Evolutionary conservation across 2,329 filamentous ascomycete species (phyloP).

Genomic region (Ascochyta lentis): DNA sequence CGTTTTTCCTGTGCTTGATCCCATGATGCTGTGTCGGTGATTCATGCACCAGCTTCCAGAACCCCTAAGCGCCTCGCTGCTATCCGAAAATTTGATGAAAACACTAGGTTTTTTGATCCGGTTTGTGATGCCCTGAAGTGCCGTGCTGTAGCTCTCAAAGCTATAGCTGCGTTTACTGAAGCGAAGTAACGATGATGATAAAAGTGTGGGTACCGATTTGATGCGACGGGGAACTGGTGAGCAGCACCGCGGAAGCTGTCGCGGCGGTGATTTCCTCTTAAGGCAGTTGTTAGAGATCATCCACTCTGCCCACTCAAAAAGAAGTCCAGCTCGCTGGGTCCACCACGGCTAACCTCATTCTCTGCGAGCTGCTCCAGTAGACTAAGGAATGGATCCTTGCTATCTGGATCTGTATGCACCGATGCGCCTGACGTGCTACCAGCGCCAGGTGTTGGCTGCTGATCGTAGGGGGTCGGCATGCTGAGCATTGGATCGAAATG

Average conservation of each 20-base stretch:
- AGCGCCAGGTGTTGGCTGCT: conserved; percentile 55
- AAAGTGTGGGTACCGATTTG: background rate
- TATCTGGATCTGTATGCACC: conserved; percentile 58
- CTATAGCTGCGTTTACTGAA: conserved; percentile 14
- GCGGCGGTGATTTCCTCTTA: conserved; percentile 10
- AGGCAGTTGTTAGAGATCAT: conserved; percentile 21
- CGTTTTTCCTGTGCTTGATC: conserved; percentile 12
- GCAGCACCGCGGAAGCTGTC: conserved; percentile 7
- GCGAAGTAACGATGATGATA: conserved; percentile 7
- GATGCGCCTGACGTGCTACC: conserved; percentile 51
- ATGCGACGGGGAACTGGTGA: conserved; percentile 1
- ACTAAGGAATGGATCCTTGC: conserved; percentile 79
- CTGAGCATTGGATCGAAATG: conserved; percentile 51
- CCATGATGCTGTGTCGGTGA: conserved; percentile 13
- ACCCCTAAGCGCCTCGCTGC: conserved; percentile 18
- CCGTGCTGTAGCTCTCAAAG: conserved; percentile 8
- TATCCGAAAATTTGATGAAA: conserved; percentile 4
- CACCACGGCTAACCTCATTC: conserved; percentile 73
- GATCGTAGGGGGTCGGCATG: conserved; percentile 49
- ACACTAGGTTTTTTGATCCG: conserved; percentile 5
- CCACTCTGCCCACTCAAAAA: conserved; percentile 61
- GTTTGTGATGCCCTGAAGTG: conserved; percentile 1
- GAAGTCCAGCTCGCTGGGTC: conserved; percentile 79
- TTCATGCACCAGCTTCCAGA: conserved; percentile 13
- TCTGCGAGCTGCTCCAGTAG: conserved; percentile 83